These are phyloP conservation scores for Litsea cubeba DNA, from an alignment of 164 flowering plant species.

Conservation along the genomic window DNA sequence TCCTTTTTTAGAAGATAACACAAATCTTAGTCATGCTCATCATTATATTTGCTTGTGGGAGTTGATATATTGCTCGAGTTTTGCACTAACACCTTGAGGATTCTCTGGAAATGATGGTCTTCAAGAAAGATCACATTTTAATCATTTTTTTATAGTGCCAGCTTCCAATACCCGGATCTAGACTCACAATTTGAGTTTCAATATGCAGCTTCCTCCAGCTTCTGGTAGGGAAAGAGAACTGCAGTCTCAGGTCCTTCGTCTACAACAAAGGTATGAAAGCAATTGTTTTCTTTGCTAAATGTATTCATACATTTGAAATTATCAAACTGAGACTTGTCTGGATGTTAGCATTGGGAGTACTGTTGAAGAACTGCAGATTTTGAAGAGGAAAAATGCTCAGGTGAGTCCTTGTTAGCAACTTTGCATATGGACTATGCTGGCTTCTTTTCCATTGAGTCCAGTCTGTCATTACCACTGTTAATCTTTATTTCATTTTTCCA, in stretches of 20 bases:
- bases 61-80: neutral
- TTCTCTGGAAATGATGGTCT: neutral
- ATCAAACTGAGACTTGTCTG: conserved; percentile 1
- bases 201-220: conserved; percentile 29
- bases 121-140: neutral
- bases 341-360: conserved; percentile 26
- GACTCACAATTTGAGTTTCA: neutral
- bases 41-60: neutral
- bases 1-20: no score
- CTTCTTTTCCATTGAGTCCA: neutral
- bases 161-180: no score
- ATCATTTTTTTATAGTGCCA: no score
- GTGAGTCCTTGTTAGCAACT: conserved; percentile 12
- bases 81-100: neutral
- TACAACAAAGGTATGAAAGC: conserved; percentile 48
- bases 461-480: neutral
- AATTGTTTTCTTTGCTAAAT: neutral
- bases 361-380: conserved; percentile 33
- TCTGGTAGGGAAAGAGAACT: conserved; percentile 43
- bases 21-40: neutral
- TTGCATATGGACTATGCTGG: neutral
- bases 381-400: conserved; percentile 35
- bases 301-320: neutral
- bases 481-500: neutral
- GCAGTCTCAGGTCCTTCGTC: conserved; percentile 34